Base-by-base conservation (phyloP, 2,329 filamentous ascomycete genomes). In the Chaetothyriales sp. region DNA sequence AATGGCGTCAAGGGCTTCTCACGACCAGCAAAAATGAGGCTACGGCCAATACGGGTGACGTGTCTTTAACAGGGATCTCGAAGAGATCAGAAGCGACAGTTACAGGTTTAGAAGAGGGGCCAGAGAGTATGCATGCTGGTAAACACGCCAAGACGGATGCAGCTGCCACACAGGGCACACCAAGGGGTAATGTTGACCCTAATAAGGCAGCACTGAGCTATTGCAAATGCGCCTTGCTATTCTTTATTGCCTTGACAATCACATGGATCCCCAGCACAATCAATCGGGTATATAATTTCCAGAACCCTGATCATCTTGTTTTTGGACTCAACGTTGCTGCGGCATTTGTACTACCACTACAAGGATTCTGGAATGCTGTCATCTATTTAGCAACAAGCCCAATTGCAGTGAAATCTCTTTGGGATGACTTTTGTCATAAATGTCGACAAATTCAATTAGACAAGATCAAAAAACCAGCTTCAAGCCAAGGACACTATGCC, bases 361-460 rank as follows among this genome's bases (percentile, higher is more conserved):
- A 94, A 64, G 87, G 87, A 0, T 85, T 89, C 61, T 92, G 86
- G 86, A 94, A 94, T 64, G 78, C 82, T 18, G 66, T 85, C 53
- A 87, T 94, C 58, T 94, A 92, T 66, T 68, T 80, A 15, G 74
- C 78, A 9, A 87, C 84, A 1, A 86, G 83, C 5, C 78, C 80
- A 73, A 67, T 76, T 48, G 82, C 82, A 0, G 82, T 80, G 62
- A 75, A 75, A 63, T 67, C 68, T 70, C 53, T 47, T 18, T 47
- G 46, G 46, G 33, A 40, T 40, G 33, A 40, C 15, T 3, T 40
- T 40, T 40, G 33, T 40, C 10, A 40, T 40, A 40, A 15, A 40
- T 40, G 13, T 15, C 9, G 13, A 5, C 33, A 15, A 40, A 15
- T 13, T 40, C 33, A 2, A 40, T 15, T 2, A 13, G 2, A 15